Evolutionary conservation across 225 moss, liverwort and hornwort species (phyloP), one percentile per base, ranked within the genome.

Genomic region (Bryum argenteum): DNA sequence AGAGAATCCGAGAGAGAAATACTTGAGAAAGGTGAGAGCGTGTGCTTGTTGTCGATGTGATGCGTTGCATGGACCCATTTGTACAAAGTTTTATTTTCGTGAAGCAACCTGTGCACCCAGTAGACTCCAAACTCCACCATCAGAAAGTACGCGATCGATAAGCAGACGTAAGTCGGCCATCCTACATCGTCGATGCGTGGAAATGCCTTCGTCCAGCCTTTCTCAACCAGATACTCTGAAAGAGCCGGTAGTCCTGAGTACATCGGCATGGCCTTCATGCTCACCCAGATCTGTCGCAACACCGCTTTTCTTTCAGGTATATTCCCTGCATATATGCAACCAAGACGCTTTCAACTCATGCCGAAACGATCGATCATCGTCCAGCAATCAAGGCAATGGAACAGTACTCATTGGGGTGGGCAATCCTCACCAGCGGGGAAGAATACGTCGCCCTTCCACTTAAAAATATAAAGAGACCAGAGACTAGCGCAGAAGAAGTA

Each of bases 11-110:
- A n/a, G n/a, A n/a, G n/a, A n/a, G n/a, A n/a, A n/a, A n/a, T n/a
- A n/a, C n/a, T n/a, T 92, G 97, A 94, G 72, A 98, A 98, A 52
- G 97, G 97, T 15, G 97, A 98, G 72, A 98, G 61, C 11, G 97
- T 98, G 71, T 98, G 94, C 85, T 98, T 98, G 76, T 98, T 98
- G 81, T 98, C 94, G 73, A 98, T 91, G 55, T 98, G 97, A 75
- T 98, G 97, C 28, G 97, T 94, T 11, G 97, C 97, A 74, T 98
- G 97, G 50, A 98, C 74, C 55, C 65, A 69, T 66, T 91, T 98
- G 59, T 98, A 98, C 39, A 98, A 85, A 53, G 97, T 94, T 75
- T 94, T 94, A 50, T 94, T 89, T 61, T 98, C 97, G 73, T 98
- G 97, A 55, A 98, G 84, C 70, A 63, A 81, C 56, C 97, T 82